Evolutionary conservation across 768 basidiomycete genomes (phyloP), one percentile per base, ranked within the genome.

Genomic region (Russula earlei): DNA sequence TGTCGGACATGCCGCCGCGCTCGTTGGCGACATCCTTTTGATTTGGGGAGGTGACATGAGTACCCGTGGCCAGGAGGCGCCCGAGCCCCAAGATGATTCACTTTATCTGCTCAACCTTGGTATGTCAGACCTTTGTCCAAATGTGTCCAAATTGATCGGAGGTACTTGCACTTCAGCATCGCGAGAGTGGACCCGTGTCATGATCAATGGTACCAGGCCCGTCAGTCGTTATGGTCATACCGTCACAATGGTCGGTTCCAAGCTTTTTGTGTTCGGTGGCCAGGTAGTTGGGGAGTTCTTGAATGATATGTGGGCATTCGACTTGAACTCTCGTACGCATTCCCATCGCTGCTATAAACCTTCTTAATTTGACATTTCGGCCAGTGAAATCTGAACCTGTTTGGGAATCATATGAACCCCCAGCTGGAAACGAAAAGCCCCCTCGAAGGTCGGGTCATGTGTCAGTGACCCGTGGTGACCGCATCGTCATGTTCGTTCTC

Each of bases 31-130:
- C 66, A 95, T 97, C 48, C 75, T 99, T 57, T 88, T 98, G 57
- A 86, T 97, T 4, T 99, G 96, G 96, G 96, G 96, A 31, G 96
- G 95, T 24, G 96, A 99, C 67, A 97, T 94, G 4, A 94, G 91
- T 71, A 81, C 84, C 14, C 84, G 85, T 63, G 73, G 74, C 22
- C 79, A 75, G 68, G 72, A 77, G 31, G 79, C 76, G 62, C 75
- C 75, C 9, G 91, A 92, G 58, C 83, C 79, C 62, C 89, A 93
- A 71, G 96, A 98, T 67, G 91, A 97, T 68, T 87, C 83, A 0
- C 74, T 98, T 42, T 98, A 98, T 75, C 76, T 99, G 10, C 76
- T 99, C 45, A 98, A 98, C 69, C 80, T 97, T 36, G 84, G 95
- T 94, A 67, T 63, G 88, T 76, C 36, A 5, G 24, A 59, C n/a